Evolutionary conservation across 495 filamentous ascomycete species (phyloP).

Genomic region (Saxophila tyrrhenica): DNA sequence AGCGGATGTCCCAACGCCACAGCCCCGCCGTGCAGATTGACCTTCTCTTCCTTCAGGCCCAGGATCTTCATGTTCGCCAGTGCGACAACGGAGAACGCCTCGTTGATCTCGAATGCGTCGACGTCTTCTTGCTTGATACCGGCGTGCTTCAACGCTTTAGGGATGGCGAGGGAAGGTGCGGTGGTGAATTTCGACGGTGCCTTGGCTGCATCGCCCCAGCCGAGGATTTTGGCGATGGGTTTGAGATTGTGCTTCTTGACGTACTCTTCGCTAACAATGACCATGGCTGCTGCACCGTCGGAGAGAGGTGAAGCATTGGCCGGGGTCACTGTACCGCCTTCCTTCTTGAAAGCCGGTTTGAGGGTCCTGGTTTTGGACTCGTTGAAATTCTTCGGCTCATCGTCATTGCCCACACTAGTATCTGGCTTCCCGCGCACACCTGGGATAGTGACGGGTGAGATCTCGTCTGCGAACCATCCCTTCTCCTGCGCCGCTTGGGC

Average conservation of each 20-base stretch:
- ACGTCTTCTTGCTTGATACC: slow-evolving; percentile 60
- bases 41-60: slow-evolving; percentile 64
- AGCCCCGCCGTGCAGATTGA: slow-evolving; percentile 90
- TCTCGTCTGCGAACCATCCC: slow-evolving; percentile 73
- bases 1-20: slow-evolving; percentile 94
- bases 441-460: slow-evolving; percentile 76
- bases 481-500: slow-evolving; percentile 72
- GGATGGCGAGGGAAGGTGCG: slow-evolving; percentile 85
- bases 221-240: slow-evolving; percentile 87
- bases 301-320: slow-evolving; percentile 94
- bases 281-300: slow-evolving; percentile 81
- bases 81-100: slow-evolving; percentile 94
- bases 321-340: slow-evolving; percentile 84
- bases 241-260: slow-evolving; percentile 79
- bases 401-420: slow-evolving; percentile 70
- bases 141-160: slow-evolving; percentile 91
- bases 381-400: slow-evolving; percentile 97
- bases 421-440: slow-evolving; percentile 83
- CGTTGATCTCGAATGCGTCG: slow-evolving; percentile 97
- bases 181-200: slow-evolving; percentile 91
- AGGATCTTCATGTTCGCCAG: slow-evolving; percentile 92
- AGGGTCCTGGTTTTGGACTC: slow-evolving; percentile 76
- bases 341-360: slow-evolving; percentile 61
- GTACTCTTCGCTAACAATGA: slow-evolving; percentile 82
- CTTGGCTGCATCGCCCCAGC: slow-evolving; percentile 90